Base-by-base conservation (phyloP, 495 filamentous ascomycete genomes). In the Parathielavia appendiculata region DNA sequence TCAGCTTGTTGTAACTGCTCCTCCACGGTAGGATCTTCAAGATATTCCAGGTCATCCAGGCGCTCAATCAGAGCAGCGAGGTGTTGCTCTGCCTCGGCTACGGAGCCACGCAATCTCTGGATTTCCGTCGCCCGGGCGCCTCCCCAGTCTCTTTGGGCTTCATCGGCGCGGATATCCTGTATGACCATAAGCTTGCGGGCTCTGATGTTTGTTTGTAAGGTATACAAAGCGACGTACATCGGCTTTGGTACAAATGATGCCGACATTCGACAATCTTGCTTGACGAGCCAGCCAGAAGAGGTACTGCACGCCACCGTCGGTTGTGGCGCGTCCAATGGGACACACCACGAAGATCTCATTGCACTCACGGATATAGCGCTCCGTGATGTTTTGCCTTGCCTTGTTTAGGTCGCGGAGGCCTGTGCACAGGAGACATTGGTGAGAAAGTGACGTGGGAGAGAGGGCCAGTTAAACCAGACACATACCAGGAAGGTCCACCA, bases 301-400 rank as follows among this genome's bases (percentile, higher is more conserved):
- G n/a, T 41, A 58, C 51, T 46, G 59, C 7, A 76, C 68, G 1
- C 72, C 64, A 9, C 41, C 62, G 48, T 76, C 69, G 11, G 67
- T 70, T 5, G 49, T 62, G 10, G 71, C 72, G 48, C 73, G 60
- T 14, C 66, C 67, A 30, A 68, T 71, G 14, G 53, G 35, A 36
- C 66, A 65, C 12, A 75, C 64, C 10, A 59, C 68, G 51, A 74
- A 73, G 17, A 76, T 73, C 54, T 76, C 69, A 52, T 76, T 67
- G 45, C 72, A 74, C 34, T 67, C 16, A 26, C 67, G 56, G 0
- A 74, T 54, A 61, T 76, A 73, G 0, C 69, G 64, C 58, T 74
- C 71, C 3, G 73, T 74, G 30, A 74, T 69, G 26, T 65, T 67
- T 30, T 59, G 58, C 13, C 73, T 59, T 34, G 73, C 73, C 16